Base-by-base conservation (phyloP, 106 monocot genomes). In the Iris macrosiphon region DNA sequence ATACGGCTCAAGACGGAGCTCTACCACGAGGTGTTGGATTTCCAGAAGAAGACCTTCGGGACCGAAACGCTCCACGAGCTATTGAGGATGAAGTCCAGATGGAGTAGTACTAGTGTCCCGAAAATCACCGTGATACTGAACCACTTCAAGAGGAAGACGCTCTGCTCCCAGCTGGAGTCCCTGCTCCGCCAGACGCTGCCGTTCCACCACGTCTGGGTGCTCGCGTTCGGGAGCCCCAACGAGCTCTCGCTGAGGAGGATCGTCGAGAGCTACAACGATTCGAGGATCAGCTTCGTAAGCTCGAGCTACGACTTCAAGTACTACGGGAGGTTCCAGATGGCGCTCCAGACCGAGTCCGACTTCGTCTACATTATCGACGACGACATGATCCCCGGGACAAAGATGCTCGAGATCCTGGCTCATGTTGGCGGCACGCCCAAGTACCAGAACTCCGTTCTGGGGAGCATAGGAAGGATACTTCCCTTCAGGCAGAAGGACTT, bases 281-380 rank as follows among this genome's bases (percentile, higher is more conserved):
- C 91, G 3, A 78, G 64, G 41, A 87, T 98, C 34, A 98, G 98
- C 82, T 98, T 98, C 72, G 59, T 98, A 44, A 81, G 86, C 48
- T 96, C 96, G 4, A 83, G 75, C 61, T 87, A 90, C 33, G 96
- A 96, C 58, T 96, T 96, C 79, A 96, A 96, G 75, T 96, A 96
- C 64, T 96, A 86, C 30, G 96, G 96, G 4, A 53, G 96, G 39
- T 98, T 98, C 65, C 98, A 98, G 71, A 81, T 91, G 86, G 98
- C 98, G 0, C 68, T 98, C 11, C 98, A 98, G 71, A 74, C 98
- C 3, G 91, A 91, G 21, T 64, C 83, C 0, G 91, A 98, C 42
- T 98, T 98, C 49, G 83, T 98, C n/a, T 98, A 98, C 58, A 80
- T 98, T 35, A 52, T 98, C 2, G 98, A 98, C 33, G 98, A 98